Conservation (phyloP, 2,329 filamentous ascomycete genomes). For the Trichoderma sp. region DNA sequence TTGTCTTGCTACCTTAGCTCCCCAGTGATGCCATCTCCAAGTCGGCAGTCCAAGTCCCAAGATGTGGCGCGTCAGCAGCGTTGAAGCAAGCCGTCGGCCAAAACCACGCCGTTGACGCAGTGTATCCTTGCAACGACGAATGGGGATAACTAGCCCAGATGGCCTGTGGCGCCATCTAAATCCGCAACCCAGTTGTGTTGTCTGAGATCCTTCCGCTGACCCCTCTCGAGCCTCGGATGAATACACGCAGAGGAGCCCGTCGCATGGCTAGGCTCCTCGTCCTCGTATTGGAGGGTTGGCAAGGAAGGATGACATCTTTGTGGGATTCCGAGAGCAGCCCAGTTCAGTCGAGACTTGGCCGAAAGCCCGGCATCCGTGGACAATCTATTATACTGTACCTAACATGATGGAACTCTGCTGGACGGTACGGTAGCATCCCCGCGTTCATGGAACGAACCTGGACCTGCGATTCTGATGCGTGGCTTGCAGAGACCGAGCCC, state of each 20-base stretch:
- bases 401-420: neutral
- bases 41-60: neutral
- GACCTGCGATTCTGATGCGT: neutral
- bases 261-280: neutral
- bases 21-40: neutral
- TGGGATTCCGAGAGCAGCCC: neutral
- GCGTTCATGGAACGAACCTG: neutral
- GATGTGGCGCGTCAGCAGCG: neutral
- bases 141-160: neutral
- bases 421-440: neutral
- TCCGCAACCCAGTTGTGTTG: neutral
- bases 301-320: neutral
- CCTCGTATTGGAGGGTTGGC: neutral
- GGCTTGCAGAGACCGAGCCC: constrained; percentile 18
- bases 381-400: neutral
- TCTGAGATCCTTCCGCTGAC: constrained; percentile 8
- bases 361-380: neutral
- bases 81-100: neutral
- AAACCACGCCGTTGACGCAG: neutral
- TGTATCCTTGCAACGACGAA: neutral
- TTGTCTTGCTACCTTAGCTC: neutral
- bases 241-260: neutral
- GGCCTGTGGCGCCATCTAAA: constrained; percentile 1
- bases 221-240: constrained; percentile 13
- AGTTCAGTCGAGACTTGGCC: neutral